Percentiles rank a stretch among this genome's conserved stretches.
Evolutionary conservation across 345 rosid species (phyloP).

Genomic region (Diplotaxis tenuifolia): DNA sequence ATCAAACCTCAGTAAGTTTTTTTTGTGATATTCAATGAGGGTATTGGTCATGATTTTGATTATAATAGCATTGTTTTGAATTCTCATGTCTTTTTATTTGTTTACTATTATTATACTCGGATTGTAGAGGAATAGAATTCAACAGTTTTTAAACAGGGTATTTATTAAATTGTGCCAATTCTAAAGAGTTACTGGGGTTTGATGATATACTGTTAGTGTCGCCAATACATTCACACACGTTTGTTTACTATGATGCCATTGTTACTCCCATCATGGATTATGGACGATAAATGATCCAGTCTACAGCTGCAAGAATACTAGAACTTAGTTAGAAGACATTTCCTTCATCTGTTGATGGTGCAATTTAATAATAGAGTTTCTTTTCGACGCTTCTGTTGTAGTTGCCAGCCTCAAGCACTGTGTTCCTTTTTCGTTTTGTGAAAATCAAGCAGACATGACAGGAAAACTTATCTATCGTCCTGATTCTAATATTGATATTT

Average conservation of each 20-base stretch:
- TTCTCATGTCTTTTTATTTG: neutral
- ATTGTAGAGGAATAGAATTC: neutral
- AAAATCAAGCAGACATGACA: constrained; percentile 1
- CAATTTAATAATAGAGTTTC: constrained; percentile 9
- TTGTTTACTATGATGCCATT: constrained; percentile 6
- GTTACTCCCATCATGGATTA: constrained; percentile 1
- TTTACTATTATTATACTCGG: neutral
- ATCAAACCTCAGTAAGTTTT: neutral
- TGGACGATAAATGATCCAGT: constrained; percentile 5
- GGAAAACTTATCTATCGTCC: constrained; percentile 12
- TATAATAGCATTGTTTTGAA: constrained; percentile 1
- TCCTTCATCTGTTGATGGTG: neutral
- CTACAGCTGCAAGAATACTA: neutral
- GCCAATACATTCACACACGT: neutral
- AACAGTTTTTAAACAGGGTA: neutral
- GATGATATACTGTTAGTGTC: neutral
- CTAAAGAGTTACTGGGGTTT: constrained; percentile 7
- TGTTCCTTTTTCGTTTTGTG: constrained; percentile 4
- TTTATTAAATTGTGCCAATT: constrained; percentile 3
- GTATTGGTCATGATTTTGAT: neutral
- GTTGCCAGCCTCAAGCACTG: neutral
- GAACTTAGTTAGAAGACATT: neutral
- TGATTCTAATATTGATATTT: constrained; percentile 15
- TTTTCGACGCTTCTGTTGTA: neutral
- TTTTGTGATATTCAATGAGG: neutral